A percentile compares a stretch with the other conserved stretches of the same genome.
These are phyloP conservation scores for Penicillium soppii DNA, from an alignment of 495 filamentous ascomycete species.

Conservation along the genomic window DNA sequence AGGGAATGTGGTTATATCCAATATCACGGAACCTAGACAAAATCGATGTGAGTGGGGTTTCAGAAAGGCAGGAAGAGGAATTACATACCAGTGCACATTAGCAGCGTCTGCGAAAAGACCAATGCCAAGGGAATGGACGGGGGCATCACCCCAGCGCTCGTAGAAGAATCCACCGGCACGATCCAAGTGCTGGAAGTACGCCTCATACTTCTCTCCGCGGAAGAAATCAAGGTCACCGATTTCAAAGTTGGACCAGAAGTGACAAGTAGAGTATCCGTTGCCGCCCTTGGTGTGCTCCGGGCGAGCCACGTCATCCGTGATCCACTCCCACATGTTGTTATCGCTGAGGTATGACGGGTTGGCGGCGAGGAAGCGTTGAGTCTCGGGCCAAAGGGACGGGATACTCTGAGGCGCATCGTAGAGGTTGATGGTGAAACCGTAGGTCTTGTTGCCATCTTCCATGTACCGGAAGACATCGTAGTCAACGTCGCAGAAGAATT, in stretches of 20 bases:
- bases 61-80: background rate
- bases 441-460: conserved; percentile 96
- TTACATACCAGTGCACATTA: conserved; percentile 89
- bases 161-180: conserved; percentile 97
- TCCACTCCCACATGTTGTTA: conserved; percentile 85
- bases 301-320: conserved; percentile 72
- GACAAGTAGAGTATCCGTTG: conserved; percentile 96
- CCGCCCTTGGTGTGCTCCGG: conserved; percentile 78
- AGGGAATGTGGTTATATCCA: conserved; percentile 97
- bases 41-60: conserved; percentile 13
- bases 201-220: conserved; percentile 85
- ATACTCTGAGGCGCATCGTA: conserved; percentile 89
- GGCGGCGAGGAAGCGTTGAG: conserved; percentile 78
- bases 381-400: conserved; percentile 92
- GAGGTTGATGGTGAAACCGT: conserved; percentile 97
- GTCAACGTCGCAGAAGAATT: conserved; percentile 99
- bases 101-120: conserved; percentile 87
- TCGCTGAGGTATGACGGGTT: conserved; percentile 79
- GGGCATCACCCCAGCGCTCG: conserved; percentile 97
- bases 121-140: conserved; percentile 93
- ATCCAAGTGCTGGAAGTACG: conserved; percentile 96
- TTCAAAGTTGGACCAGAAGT: conserved; percentile 99
- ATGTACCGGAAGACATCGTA: conserved; percentile 99
- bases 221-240: conserved; percentile 95
- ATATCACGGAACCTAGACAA: conserved; percentile 91